These are phyloP conservation scores for Pelagophyceae sp. DNA, from an alignment of 352 stramenopile species.

Conservation along the genomic window DNA sequence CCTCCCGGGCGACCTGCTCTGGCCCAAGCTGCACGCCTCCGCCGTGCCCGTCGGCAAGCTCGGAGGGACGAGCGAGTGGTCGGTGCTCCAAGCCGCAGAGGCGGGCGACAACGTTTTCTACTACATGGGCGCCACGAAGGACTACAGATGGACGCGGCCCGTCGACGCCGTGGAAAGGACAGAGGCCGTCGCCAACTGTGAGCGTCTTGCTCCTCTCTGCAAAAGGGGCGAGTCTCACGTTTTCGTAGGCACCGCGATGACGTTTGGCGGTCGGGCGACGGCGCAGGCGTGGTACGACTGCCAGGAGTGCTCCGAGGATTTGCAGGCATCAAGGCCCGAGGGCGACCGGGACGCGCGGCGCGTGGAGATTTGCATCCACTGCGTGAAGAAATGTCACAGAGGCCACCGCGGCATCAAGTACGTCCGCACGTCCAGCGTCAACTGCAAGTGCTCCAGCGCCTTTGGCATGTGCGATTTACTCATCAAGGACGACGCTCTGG, in stretches of 20 bases:
- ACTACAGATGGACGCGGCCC: background rate
- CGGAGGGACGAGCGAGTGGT: background rate
- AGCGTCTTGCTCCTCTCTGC: no score
- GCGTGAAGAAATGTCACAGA: conserved; percentile 3
- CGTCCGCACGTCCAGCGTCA: background rate
- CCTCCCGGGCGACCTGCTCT: background rate
- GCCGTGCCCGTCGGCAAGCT: background rate
- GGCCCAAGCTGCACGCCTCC: background rate
- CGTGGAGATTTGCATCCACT: conserved; percentile 5
- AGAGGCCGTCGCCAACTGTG: background rate
- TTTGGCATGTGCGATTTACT: background rate
- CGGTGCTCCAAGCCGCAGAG: background rate
- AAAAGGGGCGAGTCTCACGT: background rate
- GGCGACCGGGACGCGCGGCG: background rate
- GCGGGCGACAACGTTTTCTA: background rate
- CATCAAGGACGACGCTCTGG: background rate
- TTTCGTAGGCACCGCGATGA: background rate
- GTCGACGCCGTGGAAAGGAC: conserved; percentile 11
- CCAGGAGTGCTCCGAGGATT: background rate
- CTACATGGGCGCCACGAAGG: background rate
- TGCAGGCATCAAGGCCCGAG: background rate
- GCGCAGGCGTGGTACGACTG: background rate
- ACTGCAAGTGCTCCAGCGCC: background rate
- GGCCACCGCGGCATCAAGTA: conserved; percentile 13
- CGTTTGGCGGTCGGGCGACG: background rate